phyloP scores from a whole-genome alignment of 2,329 filamentous ascomycete genomes.

The Pseudogymnoascus pannorum region DNA sequence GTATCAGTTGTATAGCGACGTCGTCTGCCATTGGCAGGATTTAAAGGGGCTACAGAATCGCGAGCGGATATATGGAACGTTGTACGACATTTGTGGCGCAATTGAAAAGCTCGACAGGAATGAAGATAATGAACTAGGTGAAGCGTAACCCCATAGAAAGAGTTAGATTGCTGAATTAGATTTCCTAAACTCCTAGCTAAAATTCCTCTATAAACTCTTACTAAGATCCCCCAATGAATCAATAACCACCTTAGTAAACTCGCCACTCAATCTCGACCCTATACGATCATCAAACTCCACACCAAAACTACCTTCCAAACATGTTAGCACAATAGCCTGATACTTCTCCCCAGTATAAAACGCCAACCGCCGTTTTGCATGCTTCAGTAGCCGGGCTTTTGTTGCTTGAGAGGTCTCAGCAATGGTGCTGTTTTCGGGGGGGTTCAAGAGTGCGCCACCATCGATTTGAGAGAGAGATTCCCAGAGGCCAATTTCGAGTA shows the following conservation, averaged over 20 bases:
- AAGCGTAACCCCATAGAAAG: too few relatives aligned
- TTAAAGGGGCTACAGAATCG: conserved; percentile 24
- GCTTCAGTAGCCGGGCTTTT: conserved; percentile 18
- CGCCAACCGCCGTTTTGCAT: conserved; percentile 23
- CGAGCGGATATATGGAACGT: conserved; percentile 21
- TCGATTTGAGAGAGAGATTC: conserved; percentile 12
- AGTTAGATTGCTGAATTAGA: not conserved
- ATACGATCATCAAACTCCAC: not conserved
- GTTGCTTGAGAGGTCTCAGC: not conserved
- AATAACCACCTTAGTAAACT: not conserved
- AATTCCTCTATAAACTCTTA: not conserved
- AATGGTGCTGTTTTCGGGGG: conserved; percentile 27
- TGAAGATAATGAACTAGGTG: not conserved
- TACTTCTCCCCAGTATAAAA: conserved; percentile 30
- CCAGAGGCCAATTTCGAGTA: conserved; percentile 47
- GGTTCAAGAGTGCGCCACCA: not conserved
- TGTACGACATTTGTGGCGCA: conserved; percentile 15
- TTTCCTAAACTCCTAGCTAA: not conserved
- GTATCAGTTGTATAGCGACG: conserved; percentile 19
- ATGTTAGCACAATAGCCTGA: conserved; percentile 26
- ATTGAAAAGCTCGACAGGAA: not conserved
- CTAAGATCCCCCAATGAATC: not conserved
- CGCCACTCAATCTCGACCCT: not conserved
- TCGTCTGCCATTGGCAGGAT: conserved; percentile 17
- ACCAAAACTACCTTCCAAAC: conserved; percentile 22